Base-by-base conservation (phyloP, 192 early-diverging fungal species). In the Paraglomus brasilianum region DNA sequence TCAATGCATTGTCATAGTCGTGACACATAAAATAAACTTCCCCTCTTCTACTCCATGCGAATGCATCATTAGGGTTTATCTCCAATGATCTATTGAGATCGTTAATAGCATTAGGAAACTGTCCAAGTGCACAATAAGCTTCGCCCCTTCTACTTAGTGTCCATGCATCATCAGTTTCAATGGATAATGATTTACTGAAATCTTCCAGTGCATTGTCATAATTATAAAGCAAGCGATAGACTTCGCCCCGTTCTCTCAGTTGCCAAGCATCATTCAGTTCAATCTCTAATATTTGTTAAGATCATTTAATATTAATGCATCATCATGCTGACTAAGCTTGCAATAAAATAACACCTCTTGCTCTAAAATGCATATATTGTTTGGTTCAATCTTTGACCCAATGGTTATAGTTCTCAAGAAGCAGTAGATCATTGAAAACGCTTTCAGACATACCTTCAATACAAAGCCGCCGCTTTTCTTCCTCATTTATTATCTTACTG, bases 101-200 rank as follows among this genome's bases (percentile, higher is more conserved):
- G 11, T 5, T 5, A 14, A 66, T 24, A 8, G 64, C 46, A 5
- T 66, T 39, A 17, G 14, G 9, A 51, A 51, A 50, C 19, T 13
- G 14, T 8, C 47, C 47, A 4, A 66, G 14, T 17, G 36, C 38
- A 38, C 21, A 1, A 19, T 39, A 51, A 21, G 44, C 22, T 1
- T 22, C 64, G 3, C 42, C 64, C 30, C 49, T 36, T 51, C 15
- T 50, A 15, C 44, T 21, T 21, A 66, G 47, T 19, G 47, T 17
- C n/a, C 15, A 46, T n/a, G 14, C 64, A 51, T 24, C 52, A 1
- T 22, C 21, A 15, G 64, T 46, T 66, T 13, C 13, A 5, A 39
- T 7, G 36, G 38, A 6, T 51, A 66, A 52, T 40, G 64, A 43
- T 39, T 51, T 50, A 13, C 52, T 51, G 49, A 66, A 66, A 51